Conservation (phyloP, 495 filamentous ascomycete genomes). For the Aspergillus carlsbadensis region DNA sequence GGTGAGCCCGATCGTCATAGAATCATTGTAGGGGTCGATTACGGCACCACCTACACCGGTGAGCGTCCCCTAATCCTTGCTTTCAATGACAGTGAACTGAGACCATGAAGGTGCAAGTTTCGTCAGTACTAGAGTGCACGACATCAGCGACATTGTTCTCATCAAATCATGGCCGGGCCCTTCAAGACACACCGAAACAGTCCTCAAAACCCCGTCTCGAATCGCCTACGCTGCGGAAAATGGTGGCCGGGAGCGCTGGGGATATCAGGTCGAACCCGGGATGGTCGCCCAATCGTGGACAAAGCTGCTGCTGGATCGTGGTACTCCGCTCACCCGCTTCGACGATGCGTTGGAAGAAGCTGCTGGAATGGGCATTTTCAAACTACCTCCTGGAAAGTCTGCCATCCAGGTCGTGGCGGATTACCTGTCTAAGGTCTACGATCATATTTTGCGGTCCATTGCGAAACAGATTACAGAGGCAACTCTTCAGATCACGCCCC, state of each 20-base stretch:
- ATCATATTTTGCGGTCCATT: slow-evolving; percentile 35
- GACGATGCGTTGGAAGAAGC: slow-evolving; percentile 12
- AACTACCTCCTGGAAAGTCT: slow-evolving; percentile 15
- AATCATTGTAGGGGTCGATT: slow-evolving; percentile 14
- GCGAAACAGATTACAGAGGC: slow-evolving; percentile 1
- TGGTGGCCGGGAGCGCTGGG: not conserved
- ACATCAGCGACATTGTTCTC: slow-evolving; percentile 1
- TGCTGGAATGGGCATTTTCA: slow-evolving; percentile 2
- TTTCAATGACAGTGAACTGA: not conserved
- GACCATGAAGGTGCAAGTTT: not conserved
- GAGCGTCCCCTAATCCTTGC: not conserved
- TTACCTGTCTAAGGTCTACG: slow-evolving; percentile 44
- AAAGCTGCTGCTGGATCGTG: slow-evolving; percentile 20
- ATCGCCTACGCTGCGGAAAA: slow-evolving; percentile 3
- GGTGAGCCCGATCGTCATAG: not conserved
- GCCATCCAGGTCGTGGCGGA: slow-evolving; percentile 35
- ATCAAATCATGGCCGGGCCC: slow-evolving; percentile 9
- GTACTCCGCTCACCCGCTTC: not conserved
- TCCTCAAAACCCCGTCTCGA: slow-evolving; percentile 9
- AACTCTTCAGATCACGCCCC: slow-evolving; percentile 8
- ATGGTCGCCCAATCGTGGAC: slow-evolving; percentile 23
- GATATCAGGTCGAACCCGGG: slow-evolving; percentile 12
- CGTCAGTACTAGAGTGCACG: not conserved
- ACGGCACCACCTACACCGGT: slow-evolving; percentile 16
- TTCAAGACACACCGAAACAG: not conserved